Evolutionary conservation across 2,329 filamentous ascomycete species (phyloP), one percentile per base, ranked within the genome.

Genomic region (Neonectria sp.): DNA sequence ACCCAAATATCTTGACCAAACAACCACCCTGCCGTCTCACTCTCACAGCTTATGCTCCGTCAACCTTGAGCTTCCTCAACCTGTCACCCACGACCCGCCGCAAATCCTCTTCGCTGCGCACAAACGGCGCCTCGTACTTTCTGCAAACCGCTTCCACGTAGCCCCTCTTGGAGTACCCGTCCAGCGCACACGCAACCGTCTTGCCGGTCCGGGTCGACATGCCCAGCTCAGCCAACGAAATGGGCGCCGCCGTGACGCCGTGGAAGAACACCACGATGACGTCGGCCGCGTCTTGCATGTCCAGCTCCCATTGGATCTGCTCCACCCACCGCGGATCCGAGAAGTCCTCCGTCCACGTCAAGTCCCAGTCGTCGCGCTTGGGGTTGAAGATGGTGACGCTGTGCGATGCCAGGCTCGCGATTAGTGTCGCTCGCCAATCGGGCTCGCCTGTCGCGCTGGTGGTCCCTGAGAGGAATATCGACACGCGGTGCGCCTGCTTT

Each of bases 301-400:
- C 81, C 2, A 92, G 81, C 79, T 92, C 90, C 90, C 90, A 92
- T 33, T 83, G 78, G 0, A 89, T 83, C 75, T 92, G 90, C 45
- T 85, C 78, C 9, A 77, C 77, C 78, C 88, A 91, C 0, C 79
- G 82, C 3, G 70, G 68, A 64, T 85, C 84, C 0, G 79, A 76
- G 21, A 84, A 79, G 55, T 89, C 84, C 60, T 90, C 86, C 15
- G 69, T 78, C 84, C 87, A 89, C 1, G 78, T 83, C 9, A 76
- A 73, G 72, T 90, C 84, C 90, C 90, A 92, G 74, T 88, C 83
- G 6, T 79, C 64, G 2, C 89, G 85, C 9, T 84, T 80, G 0
- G 90, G 90, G 70, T 92, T 88, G 76, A 86, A 82, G 67, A 92
- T 78, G 2, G 86, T 89, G 65, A 91, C 76, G 5, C 85, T 83